Conservation (phyloP, 176 grass and related monocot species). For the Rhipidocladum racemiflorum region DNA sequence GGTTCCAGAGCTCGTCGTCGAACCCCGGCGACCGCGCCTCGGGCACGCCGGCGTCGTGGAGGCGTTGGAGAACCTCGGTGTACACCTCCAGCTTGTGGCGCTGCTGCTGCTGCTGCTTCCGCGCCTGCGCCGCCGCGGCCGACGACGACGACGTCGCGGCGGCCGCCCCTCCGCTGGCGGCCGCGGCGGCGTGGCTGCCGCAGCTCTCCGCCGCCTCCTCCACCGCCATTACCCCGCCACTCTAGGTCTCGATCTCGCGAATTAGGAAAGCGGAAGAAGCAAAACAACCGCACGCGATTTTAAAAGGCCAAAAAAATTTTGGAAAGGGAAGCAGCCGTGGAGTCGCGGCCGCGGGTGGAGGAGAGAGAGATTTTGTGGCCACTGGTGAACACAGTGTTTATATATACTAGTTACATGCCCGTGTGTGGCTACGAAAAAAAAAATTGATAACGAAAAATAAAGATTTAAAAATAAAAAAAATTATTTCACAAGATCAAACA, state of each 20-base stretch:
- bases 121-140: slow-evolving; percentile 19
- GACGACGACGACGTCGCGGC: slow-evolving; percentile 19
- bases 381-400: not conserved
- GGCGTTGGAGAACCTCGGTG: slow-evolving; percentile 54
- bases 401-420: too few relatives aligned
- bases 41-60: slow-evolving; percentile 37
- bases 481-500: too few relatives aligned
- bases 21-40: slow-evolving; percentile 43
- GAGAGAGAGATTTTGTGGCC: not conserved
- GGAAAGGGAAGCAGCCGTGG: not conserved
- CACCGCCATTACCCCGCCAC: slow-evolving; percentile 44
- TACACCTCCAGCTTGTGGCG: slow-evolving; percentile 64
- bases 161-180: not conserved
- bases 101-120: slow-evolving; percentile 63
- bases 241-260: slow-evolving; percentile 7
- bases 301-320: not conserved
- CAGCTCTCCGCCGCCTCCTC: slow-evolving; percentile 68
- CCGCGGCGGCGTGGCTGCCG: slow-evolving; percentile 46
- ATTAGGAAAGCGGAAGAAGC: slow-evolving; percentile 10
- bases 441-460: too few relatives aligned
- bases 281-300: slow-evolving; percentile 29
- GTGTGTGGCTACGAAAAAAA: too few relatives aligned
- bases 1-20: slow-evolving; percentile 66
- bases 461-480: too few relatives aligned
- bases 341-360: not conserved